These are phyloP conservation scores for Kuraishia capsulata DNA, from an alignment of 805 yeast genomes.

Conservation along the genomic window DNA sequence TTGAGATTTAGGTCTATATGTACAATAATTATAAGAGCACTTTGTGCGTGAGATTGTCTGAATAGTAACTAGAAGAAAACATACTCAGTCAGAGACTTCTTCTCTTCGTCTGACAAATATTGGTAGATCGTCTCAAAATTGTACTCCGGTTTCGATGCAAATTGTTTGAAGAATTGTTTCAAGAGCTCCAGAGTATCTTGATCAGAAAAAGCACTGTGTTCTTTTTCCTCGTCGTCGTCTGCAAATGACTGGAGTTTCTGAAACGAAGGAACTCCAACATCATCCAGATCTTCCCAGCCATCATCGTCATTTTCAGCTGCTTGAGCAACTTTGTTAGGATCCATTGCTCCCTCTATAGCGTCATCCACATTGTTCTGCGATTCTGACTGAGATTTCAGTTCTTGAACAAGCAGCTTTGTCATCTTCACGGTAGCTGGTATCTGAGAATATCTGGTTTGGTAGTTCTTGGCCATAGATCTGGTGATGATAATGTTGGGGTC, in stretches of 20 bases:
- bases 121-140: constrained; percentile 45
- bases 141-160: constrained; percentile 37
- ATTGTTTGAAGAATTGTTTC: constrained; percentile 45
- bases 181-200: constrained; percentile 31
- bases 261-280: constrained; percentile 51
- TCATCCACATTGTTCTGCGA: constrained; percentile 6
- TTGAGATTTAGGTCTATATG: constrained; percentile 8
- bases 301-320: constrained; percentile 31
- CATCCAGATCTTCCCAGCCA: constrained; percentile 76
- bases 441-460: constrained; percentile 55
- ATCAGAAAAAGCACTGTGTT: constrained; percentile 16
- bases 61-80: constrained; percentile 13
- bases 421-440: constrained; percentile 68
- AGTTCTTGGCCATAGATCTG: constrained; percentile 67
- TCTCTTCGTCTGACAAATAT: constrained; percentile 42
- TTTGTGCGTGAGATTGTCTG: not conserved
- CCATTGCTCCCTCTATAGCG: constrained; percentile 10
- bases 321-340: constrained; percentile 6
- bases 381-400: constrained; percentile 54
- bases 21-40: not conserved
- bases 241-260: constrained; percentile 55
- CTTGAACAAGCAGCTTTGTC: constrained; percentile 58
- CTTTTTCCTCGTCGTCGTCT: constrained; percentile 29
- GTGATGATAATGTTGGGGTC: constrained; percentile 63
- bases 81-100: constrained; percentile 37